Base-by-base conservation (phyloP, 768 basidiomycete genomes). In the Tephrocybe sp. region DNA sequence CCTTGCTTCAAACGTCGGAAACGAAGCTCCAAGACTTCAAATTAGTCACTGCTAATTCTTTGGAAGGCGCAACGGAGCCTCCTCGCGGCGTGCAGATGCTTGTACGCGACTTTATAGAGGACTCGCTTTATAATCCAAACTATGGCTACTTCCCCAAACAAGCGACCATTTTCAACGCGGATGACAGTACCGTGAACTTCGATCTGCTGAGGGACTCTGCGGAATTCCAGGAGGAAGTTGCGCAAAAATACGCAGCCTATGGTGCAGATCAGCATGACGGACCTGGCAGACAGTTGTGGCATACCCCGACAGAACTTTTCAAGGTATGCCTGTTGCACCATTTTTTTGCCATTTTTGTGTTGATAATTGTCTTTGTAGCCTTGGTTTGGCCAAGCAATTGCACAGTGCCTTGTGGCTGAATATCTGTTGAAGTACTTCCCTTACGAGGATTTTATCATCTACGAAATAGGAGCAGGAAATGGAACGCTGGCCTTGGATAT, bases 401-500 rank as follows among this genome's bases (percentile, higher is more conserved):
- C 88, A 9, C 83, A 85, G 49, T 95, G 91, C 61, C 79, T 98
- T 25, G 85, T 91, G 18, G 85, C 89, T 1, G 89, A 94, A 58
- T 97, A 99, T 68, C 82, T 97, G 61, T 79, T 94, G 54, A 93
- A 94, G 63, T 88, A 93, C 64, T 98, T 91, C 66, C 95, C 95
- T 1, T 95, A 97, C 63, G 88, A 97, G 68, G 94, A 97, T 65
- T 84, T 98, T 56, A 81, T 90, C 54, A 85, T 99, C 45, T 98
- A 97, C 73, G 97, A 99, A 67, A 88, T 99, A 58, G 97, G 97
- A 29, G 97, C 94, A 2, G 97, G 97, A 34, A 99, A 99, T 61
- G 97, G 97, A 11, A 95, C 95, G 1, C 77, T 99, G 49, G 94
- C 95, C 24, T 70, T 80, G 67, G 87, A 97, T 64, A 83, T 97